Conservation (phyloP, 306 rosid species). For the Delonix regia region DNA sequence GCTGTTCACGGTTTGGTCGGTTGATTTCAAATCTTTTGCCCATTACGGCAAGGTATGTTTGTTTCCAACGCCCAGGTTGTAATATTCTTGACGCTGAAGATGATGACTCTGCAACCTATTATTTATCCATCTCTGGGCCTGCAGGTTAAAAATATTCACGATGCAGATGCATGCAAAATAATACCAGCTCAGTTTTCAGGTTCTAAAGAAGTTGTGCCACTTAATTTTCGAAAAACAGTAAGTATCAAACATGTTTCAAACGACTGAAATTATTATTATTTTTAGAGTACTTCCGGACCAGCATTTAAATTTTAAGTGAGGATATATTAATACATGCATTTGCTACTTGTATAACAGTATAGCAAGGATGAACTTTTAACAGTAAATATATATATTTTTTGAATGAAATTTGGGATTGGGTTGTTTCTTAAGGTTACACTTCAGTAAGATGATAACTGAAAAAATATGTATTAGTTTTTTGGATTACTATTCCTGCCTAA, state of each 20-base stretch:
- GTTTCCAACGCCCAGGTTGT: background rate
- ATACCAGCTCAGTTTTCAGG: conserved; percentile 93
- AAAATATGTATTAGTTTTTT: background rate
- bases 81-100: background rate
- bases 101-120: background rate
- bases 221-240: conserved; percentile 67
- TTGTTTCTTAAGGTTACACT: background rate
- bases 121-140: background rate
- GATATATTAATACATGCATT: background rate
- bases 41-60: conserved; percentile 67
- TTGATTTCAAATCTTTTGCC: conserved; percentile 86
- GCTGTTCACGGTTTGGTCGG: conserved; percentile 94
- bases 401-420: background rate
- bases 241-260: conserved; percentile 3
- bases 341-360: background rate
- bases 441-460: conserved; percentile 2
- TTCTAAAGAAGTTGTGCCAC: conserved; percentile 84
- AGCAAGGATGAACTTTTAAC: background rate
- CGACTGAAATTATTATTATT: background rate
- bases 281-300: background rate
- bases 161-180: conserved; percentile 84
- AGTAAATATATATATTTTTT: background rate
- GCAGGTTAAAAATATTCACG: conserved; percentile 78
- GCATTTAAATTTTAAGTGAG: background rate
- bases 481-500: background rate